phyloP scores from a whole-genome alignment of 139 green algal genomes.

The Astrephomene gubernaculifera region DNA sequence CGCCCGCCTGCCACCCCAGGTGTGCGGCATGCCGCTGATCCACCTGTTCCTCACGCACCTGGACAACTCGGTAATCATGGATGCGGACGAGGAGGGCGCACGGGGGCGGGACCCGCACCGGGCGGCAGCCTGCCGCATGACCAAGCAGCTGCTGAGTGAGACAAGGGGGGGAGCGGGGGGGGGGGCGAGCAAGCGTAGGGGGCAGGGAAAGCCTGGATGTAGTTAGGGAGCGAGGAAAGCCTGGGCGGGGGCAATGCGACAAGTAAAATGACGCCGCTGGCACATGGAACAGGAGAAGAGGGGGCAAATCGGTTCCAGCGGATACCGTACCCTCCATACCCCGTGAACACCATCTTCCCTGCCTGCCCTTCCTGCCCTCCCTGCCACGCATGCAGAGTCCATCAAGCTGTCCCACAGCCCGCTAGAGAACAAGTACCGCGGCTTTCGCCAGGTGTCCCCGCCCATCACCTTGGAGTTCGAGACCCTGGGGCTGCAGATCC shows the following conservation, averaged over 20 bases:
- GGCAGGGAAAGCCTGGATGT: too few relatives aligned
- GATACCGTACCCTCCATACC: too few relatives aligned
- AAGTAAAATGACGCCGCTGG: too few relatives aligned
- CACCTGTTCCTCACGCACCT: conserved; percentile 1
- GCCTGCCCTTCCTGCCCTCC: background rate
- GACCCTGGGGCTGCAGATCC: conserved; percentile 31
- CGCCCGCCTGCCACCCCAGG: background rate
- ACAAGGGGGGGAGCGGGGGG: background rate
- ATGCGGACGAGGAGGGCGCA: background rate
- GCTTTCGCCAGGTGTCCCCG: conserved; percentile 43
- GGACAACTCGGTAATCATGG: conserved; percentile 36
- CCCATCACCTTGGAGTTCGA: conserved; percentile 43
- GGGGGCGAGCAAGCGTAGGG: background rate
- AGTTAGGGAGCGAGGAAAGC: too few relatives aligned
- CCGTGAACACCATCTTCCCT: too few relatives aligned
- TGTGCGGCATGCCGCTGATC: conserved; percentile 18
- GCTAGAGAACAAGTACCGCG: conserved; percentile 40
- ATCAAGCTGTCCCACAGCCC: conserved; percentile 14
- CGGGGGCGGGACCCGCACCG: background rate
- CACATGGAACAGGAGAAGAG: too few relatives aligned
- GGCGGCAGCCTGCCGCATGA: background rate
- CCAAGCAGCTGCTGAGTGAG: conserved; percentile 32
- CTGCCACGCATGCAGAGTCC: background rate
- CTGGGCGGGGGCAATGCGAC: too few relatives aligned
- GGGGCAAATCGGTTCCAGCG: too few relatives aligned